Evolutionary conservation across 2,329 filamentous ascomycete genomes (phyloP).

Genomic region (Trichoderma sp.): DNA sequence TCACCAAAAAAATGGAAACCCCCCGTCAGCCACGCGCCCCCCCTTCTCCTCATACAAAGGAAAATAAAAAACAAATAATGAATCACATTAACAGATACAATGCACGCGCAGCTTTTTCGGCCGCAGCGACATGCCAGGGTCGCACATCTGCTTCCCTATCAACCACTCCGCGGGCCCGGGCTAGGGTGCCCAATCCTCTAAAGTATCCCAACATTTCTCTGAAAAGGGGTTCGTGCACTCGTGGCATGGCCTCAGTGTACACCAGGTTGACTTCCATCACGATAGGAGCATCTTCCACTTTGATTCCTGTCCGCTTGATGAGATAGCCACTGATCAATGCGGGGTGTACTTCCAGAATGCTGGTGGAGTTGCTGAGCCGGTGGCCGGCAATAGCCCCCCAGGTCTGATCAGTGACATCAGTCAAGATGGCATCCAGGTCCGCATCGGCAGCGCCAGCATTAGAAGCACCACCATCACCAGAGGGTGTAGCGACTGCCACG

Average conservation of each 20-base stretch:
- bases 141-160: conserved; percentile 59
- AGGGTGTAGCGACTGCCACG: conserved; percentile 45
- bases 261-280: conserved; percentile 64
- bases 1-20: not conserved
- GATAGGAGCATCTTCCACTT: conserved; percentile 55
- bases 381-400: conserved; percentile 72
- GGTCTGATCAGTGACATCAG: conserved; percentile 71
- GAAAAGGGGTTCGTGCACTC: conserved; percentile 61
- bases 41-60: not conserved
- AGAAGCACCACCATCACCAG: conserved; percentile 43
- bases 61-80: not conserved
- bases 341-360: conserved; percentile 53
- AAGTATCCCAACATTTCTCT: conserved; percentile 70
- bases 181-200: conserved; percentile 65
- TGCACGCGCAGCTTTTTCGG: conserved; percentile 64
- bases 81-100: conserved; percentile 62
- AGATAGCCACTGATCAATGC: conserved; percentile 64
- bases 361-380: conserved; percentile 58
- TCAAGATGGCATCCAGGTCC: conserved; percentile 60
- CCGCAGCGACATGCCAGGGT: conserved; percentile 75
- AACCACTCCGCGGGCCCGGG: conserved; percentile 62
- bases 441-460: conserved; percentile 38
- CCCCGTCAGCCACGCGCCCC: not conserved
- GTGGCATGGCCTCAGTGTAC: conserved; percentile 50
- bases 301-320: conserved; percentile 58